Base-by-base conservation (phyloP, 108 stramenopile species). In the Mediolabrus comicus region DNA sequence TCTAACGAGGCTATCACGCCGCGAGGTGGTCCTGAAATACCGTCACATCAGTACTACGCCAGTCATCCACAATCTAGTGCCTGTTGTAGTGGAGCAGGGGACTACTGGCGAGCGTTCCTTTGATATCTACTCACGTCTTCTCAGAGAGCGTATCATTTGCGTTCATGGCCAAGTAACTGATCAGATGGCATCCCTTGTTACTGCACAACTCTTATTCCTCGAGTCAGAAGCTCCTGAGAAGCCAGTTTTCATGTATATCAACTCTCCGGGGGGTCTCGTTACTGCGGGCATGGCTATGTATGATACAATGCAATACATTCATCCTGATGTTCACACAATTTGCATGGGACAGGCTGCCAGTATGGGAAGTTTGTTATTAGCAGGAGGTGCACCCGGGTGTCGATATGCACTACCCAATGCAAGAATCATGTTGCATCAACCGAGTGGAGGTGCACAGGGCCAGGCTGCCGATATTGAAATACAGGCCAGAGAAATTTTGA, bases 221-320 rank as follows among this genome's bases (percentile, higher is more conserved):
- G 98, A 98, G 71, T 84, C 94, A 10, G 97, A 96, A 38, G 84
- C 85, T 1, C 97, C 97, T 1, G 77, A 87, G 11, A 86, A 83
- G 49, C 92, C 95, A 13, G 75, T 96, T 33, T 91, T 84, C 86
- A 93, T 96, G 92, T 98, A 98, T 79, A 95, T 98, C 60, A 98
- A 98, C 73, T 83, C 80, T 16, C 97, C 97, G 7, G 97, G 97
- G 1, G 97, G 97, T 11, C 59, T 87, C 41, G 95, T 98, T 6
- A 96, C 97, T 32, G 95, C 97, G 0, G 97, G 97, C 0, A 88
- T 92, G 86, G 94, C 94, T 52, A 95, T 95, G 79, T 98, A 98
- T 72, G 97, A 98, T 81, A 98, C 97, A 14, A 96, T 98, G 97
- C 98, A 97, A 74, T 97, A 97, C 83, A 89, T 97, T 71, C 88